Evolutionary conservation across 345 rosid species (phyloP).

Genomic region (Diplotaxis tenuifolia): DNA sequence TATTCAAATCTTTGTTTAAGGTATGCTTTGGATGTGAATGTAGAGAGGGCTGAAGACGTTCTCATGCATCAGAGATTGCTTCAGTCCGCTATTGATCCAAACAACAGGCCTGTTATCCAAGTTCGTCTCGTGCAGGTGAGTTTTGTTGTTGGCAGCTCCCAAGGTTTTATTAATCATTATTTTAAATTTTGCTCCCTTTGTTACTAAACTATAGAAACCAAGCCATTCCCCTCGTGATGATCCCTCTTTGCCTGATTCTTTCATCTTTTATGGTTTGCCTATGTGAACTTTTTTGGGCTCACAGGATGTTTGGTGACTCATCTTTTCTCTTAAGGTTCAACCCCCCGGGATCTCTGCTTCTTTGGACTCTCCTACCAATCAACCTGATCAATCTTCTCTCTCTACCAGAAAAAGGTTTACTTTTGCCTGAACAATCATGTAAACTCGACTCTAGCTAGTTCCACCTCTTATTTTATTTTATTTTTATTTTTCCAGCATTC

Average conservation of each 20-base stretch:
- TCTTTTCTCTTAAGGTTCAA: constrained; percentile 59
- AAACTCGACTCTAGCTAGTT: not conserved
- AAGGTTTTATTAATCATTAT: not conserved
- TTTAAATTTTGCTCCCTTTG: not conserved
- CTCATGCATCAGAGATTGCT: constrained; percentile 60
- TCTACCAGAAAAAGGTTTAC: constrained; percentile 52
- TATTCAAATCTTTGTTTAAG: constrained; percentile 40
- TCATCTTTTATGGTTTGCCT: constrained; percentile 11
- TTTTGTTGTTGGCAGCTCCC: not conserved
- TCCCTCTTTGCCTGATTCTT: constrained; percentile 10
- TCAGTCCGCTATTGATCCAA: constrained; percentile 35
- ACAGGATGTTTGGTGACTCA: constrained; percentile 35
- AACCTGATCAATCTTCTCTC: constrained; percentile 34
- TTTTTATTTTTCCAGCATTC: constrained; percentile 52
- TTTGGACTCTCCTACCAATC: constrained; percentile 34
- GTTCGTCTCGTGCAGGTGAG: constrained; percentile 65
- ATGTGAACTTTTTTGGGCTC: constrained; percentile 29
- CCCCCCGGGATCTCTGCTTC: constrained; percentile 48
- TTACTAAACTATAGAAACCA: not conserved
- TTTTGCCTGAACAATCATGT: not conserved
- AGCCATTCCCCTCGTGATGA: too few species aligned
- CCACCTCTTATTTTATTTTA: not conserved
- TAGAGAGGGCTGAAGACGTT: constrained; percentile 94
- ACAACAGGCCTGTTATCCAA: constrained; percentile 32
- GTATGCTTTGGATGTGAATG: constrained; percentile 96